Conservation (phyloP, 75 land plant genomes). For the Pinus albicaulis region DNA sequence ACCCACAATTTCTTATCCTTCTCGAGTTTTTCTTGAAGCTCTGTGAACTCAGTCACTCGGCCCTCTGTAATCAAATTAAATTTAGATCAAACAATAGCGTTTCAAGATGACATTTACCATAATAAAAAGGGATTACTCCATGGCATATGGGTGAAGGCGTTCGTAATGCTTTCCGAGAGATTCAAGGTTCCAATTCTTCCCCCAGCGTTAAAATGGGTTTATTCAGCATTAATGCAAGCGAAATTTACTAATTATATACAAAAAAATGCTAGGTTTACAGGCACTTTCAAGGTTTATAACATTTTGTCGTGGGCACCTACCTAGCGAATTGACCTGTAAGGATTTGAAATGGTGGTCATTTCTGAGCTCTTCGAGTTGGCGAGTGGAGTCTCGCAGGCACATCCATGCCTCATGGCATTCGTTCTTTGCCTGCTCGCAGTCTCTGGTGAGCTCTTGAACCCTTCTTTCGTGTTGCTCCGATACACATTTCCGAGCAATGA, state of each 20-base stretch:
- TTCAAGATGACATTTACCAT: not conserved
- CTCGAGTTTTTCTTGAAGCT: not conserved
- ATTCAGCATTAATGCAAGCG: too few species aligned
- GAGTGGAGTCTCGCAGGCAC: constrained; percentile 1
- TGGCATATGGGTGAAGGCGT: not conserved
- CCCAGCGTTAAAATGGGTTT: too few species aligned
- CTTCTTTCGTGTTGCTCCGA: not conserved
- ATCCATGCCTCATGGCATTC: constrained; percentile 3
- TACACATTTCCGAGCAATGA: not conserved
- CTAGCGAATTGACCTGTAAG: not conserved
- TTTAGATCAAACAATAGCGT: not conserved
- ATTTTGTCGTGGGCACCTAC: not conserved
- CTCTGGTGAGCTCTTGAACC: not conserved
- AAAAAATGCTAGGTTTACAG: too few species aligned
- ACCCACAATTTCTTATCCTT: not conserved
- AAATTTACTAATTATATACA: too few species aligned
- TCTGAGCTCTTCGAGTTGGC: not conserved
- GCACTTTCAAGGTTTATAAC: too few species aligned
- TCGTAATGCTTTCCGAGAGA: too few species aligned
- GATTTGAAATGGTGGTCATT: constrained; percentile 7
- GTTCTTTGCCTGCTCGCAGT: not conserved
- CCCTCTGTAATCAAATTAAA: not conserved
- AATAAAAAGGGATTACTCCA: not conserved
- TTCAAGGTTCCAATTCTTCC: too few species aligned
- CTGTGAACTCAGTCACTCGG: not conserved